A percentile compares a stretch with the other conserved stretches of the same genome.
Conservation (phyloP, 2,329 filamentous ascomycete species). For the Aspergillus pseudotamarii region DNA sequence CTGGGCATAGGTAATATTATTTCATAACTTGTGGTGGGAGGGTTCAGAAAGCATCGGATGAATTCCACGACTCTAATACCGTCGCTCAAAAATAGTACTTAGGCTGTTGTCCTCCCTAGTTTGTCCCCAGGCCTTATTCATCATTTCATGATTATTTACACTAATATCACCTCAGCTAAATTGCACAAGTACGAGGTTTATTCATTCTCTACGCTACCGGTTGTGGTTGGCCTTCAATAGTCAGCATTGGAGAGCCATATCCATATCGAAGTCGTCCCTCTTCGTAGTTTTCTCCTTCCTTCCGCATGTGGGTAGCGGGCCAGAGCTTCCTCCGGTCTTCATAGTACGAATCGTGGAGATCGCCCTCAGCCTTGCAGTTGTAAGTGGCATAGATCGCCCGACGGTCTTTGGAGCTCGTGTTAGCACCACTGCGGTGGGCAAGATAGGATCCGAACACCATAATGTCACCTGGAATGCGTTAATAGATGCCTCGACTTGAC, state of each 20-base stretch:
- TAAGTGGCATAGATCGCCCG: slow-evolving; percentile 49
- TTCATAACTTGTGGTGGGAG: not conserved
- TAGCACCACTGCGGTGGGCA: slow-evolving; percentile 42
- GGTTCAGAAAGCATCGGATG: not conserved
- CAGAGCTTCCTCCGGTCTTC: slow-evolving; percentile 43
- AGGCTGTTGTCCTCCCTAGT: not conserved
- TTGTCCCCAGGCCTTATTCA: not conserved
- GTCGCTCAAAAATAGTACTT: not conserved
- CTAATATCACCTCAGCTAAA: not conserved
- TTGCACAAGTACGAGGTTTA: not conserved
- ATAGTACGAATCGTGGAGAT: slow-evolving; percentile 49
- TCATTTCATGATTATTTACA: not conserved
- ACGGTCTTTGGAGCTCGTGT: slow-evolving; percentile 38
- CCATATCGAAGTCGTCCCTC: slow-evolving; percentile 39
- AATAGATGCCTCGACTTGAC: not conserved
- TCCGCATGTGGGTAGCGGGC: slow-evolving; percentile 45
- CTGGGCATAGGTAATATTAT: not conserved
- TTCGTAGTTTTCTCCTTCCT: slow-evolving; percentile 38
- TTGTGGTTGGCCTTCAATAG: slow-evolving; percentile 27
- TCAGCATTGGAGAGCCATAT: slow-evolving; percentile 45
- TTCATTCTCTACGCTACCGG: slow-evolving; percentile 1
- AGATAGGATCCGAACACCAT: slow-evolving; percentile 46
- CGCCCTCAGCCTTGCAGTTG: slow-evolving; percentile 43
- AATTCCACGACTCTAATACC: not conserved
- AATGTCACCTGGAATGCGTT: slow-evolving; percentile 32